A percentile compares a stretch with the other conserved stretches of the same genome.
Evolutionary conservation across 1,284 basidiomycete genomes (phyloP).

Genomic region (Leccinum pachyderme): DNA sequence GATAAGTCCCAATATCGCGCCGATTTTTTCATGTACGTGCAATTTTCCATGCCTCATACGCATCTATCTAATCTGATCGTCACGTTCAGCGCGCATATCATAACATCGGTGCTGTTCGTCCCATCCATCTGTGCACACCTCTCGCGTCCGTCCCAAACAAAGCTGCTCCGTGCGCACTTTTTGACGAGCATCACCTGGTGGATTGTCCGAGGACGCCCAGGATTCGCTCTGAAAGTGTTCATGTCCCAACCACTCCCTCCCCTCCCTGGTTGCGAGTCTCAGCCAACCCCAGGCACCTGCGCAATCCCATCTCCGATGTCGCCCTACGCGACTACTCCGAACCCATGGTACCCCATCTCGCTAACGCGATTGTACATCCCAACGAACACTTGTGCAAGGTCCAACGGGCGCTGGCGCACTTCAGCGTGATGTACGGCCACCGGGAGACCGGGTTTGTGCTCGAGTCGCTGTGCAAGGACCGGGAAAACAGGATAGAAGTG

Average conservation of each 20-base stretch:
- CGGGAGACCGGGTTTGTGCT: constrained; percentile 37
- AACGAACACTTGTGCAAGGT: constrained; percentile 65
- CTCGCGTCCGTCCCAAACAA: constrained; percentile 27
- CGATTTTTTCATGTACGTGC: constrained; percentile 34
- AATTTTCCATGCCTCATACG: constrained; percentile 1
- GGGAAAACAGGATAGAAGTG: constrained; percentile 22
- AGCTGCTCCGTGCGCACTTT: constrained; percentile 34
- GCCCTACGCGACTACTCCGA: neutral
- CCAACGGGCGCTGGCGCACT: constrained; percentile 57
- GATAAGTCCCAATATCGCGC: constrained; percentile 25
- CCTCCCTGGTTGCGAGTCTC: neutral
- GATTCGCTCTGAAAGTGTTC: constrained; percentile 28
- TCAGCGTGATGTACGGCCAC: constrained; percentile 47
- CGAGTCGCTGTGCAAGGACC: constrained; percentile 12
- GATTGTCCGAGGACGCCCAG: constrained; percentile 35
- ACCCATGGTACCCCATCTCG: constrained; percentile 18
- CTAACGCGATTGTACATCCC: constrained; percentile 36
- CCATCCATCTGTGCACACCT: constrained; percentile 34
- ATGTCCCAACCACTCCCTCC: constrained; percentile 26
- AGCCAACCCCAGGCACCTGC: neutral
- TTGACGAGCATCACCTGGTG: constrained; percentile 37
- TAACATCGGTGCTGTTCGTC: constrained; percentile 36
- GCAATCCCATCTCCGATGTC: neutral
- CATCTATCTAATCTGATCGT: constrained; percentile 18
- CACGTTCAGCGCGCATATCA: constrained; percentile 37